These are phyloP conservation scores for Luffa aegyptiaca DNA, from an alignment of 306 rosid genomes.

Conservation along the genomic window DNA sequence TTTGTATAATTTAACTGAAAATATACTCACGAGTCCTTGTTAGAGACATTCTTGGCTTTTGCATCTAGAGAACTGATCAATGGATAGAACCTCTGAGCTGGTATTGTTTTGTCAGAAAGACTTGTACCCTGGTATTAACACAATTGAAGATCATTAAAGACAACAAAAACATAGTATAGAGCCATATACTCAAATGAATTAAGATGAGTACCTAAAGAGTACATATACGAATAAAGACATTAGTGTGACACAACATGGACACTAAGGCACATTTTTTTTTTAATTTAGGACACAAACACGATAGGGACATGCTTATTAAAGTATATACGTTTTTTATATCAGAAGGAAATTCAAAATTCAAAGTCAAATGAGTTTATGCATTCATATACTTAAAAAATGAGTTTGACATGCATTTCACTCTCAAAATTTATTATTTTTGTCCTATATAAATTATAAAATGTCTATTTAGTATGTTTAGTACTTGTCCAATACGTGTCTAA, in stretches of 20 bases:
- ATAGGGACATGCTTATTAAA: not conserved
- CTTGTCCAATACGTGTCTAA: no score
- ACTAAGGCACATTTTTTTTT: no score
- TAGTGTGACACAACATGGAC: no score
- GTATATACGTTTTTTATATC: not conserved
- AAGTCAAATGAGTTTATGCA: not conserved
- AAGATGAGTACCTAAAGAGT: not conserved
- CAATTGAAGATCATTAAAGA: not conserved
- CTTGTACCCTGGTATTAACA: slow-evolving; percentile 42
- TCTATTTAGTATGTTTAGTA: no score
- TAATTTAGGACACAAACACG: no score
- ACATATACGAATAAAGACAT: not conserved
- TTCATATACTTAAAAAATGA: no score
- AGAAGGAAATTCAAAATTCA: not conserved
- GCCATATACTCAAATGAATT: no score
- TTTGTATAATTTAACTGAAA: not conserved
- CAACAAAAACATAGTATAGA: not conserved
- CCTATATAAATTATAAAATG: no score
- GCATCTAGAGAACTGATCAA: slow-evolving; percentile 28
- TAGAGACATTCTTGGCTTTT: not conserved
- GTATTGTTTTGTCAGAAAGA: slow-evolving; percentile 26
- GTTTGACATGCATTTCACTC: no score
- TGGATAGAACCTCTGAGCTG: slow-evolving; percentile 32
- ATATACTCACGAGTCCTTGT: slow-evolving; percentile 23
- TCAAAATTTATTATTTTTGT: no score